Evolutionary conservation across 2,329 filamentous ascomycete genomes (phyloP).

Genomic region (Trichophyton rubrum): DNA sequence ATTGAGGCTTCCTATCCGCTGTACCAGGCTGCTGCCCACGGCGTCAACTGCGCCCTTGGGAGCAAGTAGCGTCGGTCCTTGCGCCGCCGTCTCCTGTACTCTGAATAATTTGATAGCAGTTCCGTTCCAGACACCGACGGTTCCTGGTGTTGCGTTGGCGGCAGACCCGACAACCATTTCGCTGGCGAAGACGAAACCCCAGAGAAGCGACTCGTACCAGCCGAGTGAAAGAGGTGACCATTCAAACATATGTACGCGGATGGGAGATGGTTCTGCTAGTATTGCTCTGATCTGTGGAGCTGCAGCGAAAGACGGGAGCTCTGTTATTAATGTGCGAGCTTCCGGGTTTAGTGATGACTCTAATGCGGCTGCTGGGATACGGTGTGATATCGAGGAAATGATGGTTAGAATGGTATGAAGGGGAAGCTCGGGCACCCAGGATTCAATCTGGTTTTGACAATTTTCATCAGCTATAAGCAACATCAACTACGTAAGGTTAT

Average conservation of each 20-base stretch:
- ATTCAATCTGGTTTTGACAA: conserved; percentile 52
- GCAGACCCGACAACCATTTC: conserved; percentile 57
- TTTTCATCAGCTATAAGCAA: neutral
- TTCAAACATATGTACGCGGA: conserved; percentile 79
- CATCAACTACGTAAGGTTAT: neutral
- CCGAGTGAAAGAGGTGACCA: conserved; percentile 83
- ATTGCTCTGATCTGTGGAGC: conserved; percentile 54
- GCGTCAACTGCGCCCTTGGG: conserved; percentile 87
- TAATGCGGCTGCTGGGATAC: conserved; percentile 38
- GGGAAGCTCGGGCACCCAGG: conserved; percentile 82
- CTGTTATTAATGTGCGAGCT: conserved; percentile 31
- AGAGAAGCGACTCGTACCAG: conserved; percentile 91
- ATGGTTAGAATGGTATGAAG: conserved; percentile 74
- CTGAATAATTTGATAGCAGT: conserved; percentile 79
- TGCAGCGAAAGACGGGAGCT: conserved; percentile 33
- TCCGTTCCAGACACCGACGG: conserved; percentile 87
- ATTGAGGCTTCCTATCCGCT: conserved; percentile 70
- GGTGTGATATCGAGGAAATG: conserved; percentile 49
- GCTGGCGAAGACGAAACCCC: conserved; percentile 81
- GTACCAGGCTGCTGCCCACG: conserved; percentile 79
- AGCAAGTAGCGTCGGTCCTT: conserved; percentile 68
- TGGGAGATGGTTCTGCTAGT: conserved; percentile 52
- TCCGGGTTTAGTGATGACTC: conserved; percentile 29
- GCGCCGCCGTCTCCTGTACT: conserved; percentile 70
- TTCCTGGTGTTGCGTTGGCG: conserved; percentile 52